Conservation (phyloP, 2,329 filamentous ascomycete species). For the Geosmithia flava region DNA sequence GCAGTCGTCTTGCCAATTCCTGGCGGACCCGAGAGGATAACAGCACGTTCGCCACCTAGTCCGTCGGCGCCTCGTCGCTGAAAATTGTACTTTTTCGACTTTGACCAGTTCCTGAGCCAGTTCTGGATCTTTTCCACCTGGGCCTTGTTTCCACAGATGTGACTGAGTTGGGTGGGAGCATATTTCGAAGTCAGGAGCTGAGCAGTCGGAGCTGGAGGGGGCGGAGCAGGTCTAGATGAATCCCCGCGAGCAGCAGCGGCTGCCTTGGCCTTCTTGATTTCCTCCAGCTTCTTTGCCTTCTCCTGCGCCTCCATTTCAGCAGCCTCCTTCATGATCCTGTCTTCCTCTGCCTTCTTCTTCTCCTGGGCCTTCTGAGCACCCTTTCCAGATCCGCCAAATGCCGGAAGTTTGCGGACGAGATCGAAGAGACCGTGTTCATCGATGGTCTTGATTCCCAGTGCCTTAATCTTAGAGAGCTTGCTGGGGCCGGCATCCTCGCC, state of each 20-base stretch:
- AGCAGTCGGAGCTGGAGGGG: slow-evolving; percentile 34
- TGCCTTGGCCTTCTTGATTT: slow-evolving; percentile 36
- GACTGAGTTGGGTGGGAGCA: slow-evolving; percentile 68
- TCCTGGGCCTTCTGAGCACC: slow-evolving; percentile 76
- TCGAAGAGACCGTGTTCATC: slow-evolving; percentile 87
- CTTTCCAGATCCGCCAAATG: slow-evolving; percentile 77
- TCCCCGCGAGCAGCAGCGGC: slow-evolving; percentile 16
- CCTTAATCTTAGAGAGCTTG: slow-evolving; percentile 77
- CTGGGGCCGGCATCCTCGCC: slow-evolving; percentile 86
- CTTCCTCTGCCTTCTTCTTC: slow-evolving; percentile 75
- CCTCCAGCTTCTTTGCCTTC: slow-evolving; percentile 38
- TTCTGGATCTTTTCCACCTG: slow-evolving; percentile 79
- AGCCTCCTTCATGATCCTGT: slow-evolving; percentile 69
- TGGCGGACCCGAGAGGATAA: slow-evolving; percentile 89
- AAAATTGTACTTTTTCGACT: slow-evolving; percentile 69
- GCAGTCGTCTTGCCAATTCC: slow-evolving; percentile 97
- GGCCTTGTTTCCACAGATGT: slow-evolving; percentile 91
- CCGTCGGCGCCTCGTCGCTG: slow-evolving; percentile 75
- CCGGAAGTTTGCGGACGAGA: slow-evolving; percentile 68
- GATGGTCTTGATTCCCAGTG: slow-evolving; percentile 77
- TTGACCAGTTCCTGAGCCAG: slow-evolving; percentile 78
- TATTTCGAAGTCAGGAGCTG: slow-evolving; percentile 93
- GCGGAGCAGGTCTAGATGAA: slow-evolving; percentile 9
- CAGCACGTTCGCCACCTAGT: slow-evolving; percentile 69
- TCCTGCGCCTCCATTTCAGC: slow-evolving; percentile 81